phyloP scores from a whole-genome alignment of 1,284 basidiomycete species.

The Ustilago bromivora region DNA sequence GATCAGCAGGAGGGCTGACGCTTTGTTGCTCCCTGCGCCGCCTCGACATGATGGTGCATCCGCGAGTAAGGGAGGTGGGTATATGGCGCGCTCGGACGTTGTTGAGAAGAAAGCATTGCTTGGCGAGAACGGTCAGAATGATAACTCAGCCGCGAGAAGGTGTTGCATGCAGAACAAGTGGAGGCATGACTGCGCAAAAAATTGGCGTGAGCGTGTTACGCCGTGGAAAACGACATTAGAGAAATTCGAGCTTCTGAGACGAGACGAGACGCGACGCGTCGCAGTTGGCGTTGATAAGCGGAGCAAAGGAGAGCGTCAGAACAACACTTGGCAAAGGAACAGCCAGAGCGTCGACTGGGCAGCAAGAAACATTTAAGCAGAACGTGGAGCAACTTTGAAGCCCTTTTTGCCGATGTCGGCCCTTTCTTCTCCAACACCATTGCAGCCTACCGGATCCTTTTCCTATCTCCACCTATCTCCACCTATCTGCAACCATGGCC shows the following conservation, averaged over 20 bases:
- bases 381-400: not conserved
- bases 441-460: not conserved
- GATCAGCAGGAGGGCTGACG: conserved; percentile 1
- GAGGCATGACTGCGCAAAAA: conserved; percentile 27
- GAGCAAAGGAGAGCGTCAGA: conserved; percentile 8
- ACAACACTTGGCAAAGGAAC: conserved; percentile 12
- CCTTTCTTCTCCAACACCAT: conserved; percentile 3
- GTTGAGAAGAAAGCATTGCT: not conserved
- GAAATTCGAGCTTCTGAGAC: not conserved
- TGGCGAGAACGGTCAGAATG: not conserved
- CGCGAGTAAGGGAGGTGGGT: not conserved
- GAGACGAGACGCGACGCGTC: conserved; percentile 21
- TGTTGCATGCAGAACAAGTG: conserved; percentile 19
- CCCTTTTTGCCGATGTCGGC: not conserved
- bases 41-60: conserved; percentile 17
- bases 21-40: conserved; percentile 1
- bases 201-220: not conserved
- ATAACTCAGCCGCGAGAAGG: conserved; percentile 13
- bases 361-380: not conserved
- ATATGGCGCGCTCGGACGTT: not conserved
- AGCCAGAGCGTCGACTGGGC: not conserved
- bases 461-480: not conserved
- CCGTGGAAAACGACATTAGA: not conserved
- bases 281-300: conserved; percentile 5
- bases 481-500: conserved; percentile 23